Percentiles rank a stretch among this genome's conserved stretches.
Evolutionary conservation across 2,329 filamentous ascomycete species (phyloP).

Genomic region (Ceratocystis diversiconidia): DNA sequence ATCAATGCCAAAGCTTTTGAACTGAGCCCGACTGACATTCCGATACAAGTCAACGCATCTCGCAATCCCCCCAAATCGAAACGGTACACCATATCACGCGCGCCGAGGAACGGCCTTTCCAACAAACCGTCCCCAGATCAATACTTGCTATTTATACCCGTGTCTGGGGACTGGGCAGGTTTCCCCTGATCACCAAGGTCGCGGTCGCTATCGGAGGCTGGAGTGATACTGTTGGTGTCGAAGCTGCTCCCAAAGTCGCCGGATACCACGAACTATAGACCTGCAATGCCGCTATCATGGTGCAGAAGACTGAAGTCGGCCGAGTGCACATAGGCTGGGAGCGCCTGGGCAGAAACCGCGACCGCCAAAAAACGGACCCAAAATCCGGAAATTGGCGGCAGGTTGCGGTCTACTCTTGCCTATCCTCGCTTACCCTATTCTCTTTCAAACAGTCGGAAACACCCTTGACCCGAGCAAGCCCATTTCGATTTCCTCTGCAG

Average conservation of each 20-base stretch:
- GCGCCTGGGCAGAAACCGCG: slow-evolving; percentile 50
- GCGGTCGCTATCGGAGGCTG: slow-evolving; percentile 62
- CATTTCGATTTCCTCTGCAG: slow-evolving; percentile 53
- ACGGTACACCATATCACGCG: slow-evolving; percentile 38
- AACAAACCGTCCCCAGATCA: slow-evolving; percentile 27
- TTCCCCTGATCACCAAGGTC: slow-evolving; percentile 43
- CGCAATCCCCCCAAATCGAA: slow-evolving; percentile 26
- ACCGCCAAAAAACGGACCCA: slow-evolving; percentile 51
- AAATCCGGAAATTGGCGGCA: slow-evolving; percentile 48
- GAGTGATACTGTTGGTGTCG: slow-evolving; percentile 54
- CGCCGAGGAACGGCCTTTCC: slow-evolving; percentile 38
- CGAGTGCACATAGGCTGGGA: slow-evolving; percentile 55
- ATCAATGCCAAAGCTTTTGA: background rate
- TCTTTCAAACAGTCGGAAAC: slow-evolving; percentile 43
- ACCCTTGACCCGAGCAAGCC: slow-evolving; percentile 43
- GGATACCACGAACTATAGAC: slow-evolving; percentile 44
- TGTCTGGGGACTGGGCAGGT: slow-evolving; percentile 25
- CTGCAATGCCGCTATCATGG: slow-evolving; percentile 48
- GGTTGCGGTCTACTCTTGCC: slow-evolving; percentile 41
- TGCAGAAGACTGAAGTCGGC: slow-evolving; percentile 48
- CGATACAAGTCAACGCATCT: slow-evolving; percentile 32
- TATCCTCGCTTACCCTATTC: slow-evolving; percentile 26
- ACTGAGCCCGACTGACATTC: background rate
- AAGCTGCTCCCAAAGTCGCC: slow-evolving; percentile 38
- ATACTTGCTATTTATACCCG: slow-evolving; percentile 41